Evolutionary conservation across 2,329 filamentous ascomycete species (phyloP), one percentile per base, ranked within the genome.

Genomic region (Colletotrichum tanaceti): DNA sequence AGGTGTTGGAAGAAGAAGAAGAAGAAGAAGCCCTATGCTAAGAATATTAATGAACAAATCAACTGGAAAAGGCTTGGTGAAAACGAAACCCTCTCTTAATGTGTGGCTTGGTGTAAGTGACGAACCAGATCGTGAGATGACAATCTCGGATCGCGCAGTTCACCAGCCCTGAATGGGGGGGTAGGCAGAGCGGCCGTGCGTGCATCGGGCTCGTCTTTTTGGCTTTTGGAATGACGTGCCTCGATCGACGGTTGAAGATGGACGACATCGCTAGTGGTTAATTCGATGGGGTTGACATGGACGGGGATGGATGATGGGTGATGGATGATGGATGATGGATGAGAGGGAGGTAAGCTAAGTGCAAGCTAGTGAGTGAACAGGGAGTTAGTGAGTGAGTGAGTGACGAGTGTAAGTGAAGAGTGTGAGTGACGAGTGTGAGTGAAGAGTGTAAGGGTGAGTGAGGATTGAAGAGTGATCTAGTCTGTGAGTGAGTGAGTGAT

Each of bases 61-160:
- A 28, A 9, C 4, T 28, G 5, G 28, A 28, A 1, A 28, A 28
- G n/a, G 28, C 28, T 28, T 28, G 28, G 1, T 28, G 28, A 28
- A 1, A 9, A 1, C 28, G 5, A 1, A 28, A 28, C 4, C 28
- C 28, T n/a, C 28, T 28, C 6, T 9, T 1, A 7, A 28, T 6
- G 28, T 28, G 28, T 1, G 2, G 5, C 1, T 28, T 28, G 28
- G 5, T 28, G 28, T 28, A 11, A 50, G n/a, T 44, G 39, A 50
- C n/a, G 28, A 28, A 28, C 28, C 28, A 28, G 49, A 59, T 59
- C 54, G 28, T 55, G 28, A 44, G 39, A 24, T 35, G 50, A 22
- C 58, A 43, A 60, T 60, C 65, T 65, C 22, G 24, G 55, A 22
- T 57, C 54, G 65, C 55, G 55, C 65, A 55, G 38, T 39, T 13